Conservation (phyloP, 1,139 yeast genomes). For the Hemisphaericaspora subhashii region DNA sequence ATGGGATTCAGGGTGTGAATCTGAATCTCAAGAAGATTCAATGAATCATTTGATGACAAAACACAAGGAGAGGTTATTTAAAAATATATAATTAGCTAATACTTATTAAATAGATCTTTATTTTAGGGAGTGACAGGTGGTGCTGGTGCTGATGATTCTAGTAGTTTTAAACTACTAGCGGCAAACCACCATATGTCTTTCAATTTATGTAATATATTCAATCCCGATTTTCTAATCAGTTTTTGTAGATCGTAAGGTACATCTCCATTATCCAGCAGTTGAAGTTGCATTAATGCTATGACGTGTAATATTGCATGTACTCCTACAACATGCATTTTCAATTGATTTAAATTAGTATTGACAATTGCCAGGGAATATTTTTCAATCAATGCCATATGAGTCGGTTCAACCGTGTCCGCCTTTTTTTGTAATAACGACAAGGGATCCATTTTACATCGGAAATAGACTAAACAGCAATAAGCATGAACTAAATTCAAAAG, state of each 20-base stretch:
- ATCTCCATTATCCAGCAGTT: not conserved
- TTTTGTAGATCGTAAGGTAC: not conserved
- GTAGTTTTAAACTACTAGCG: constrained; percentile 5
- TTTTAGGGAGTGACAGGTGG: not conserved
- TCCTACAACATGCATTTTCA: constrained; percentile 20
- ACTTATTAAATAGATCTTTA: not conserved
- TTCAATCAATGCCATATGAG: not conserved
- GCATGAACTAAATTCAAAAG: constrained; percentile 13
- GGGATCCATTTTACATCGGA: constrained; percentile 26
- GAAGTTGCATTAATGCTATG: constrained; percentile 20
- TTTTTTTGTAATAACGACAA: constrained; percentile 17
- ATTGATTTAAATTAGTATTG: constrained; percentile 8
- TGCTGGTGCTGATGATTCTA: constrained; percentile 1
- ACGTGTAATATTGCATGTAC: constrained; percentile 27
- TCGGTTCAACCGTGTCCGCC: constrained; percentile 3
- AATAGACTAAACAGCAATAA: constrained; percentile 20
- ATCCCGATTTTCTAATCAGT: not conserved
- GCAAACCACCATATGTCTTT: constrained; percentile 23
- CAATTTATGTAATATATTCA: constrained; percentile 12
- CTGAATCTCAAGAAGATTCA: not conserved
- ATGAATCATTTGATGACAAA: constrained; percentile 1
- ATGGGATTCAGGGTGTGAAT: constrained; percentile 45
- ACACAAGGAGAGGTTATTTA: not conserved
- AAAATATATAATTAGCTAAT: not conserved
- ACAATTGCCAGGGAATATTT: constrained; percentile 11